Evolutionary conservation across 805 yeast species (phyloP).

Genomic region (Lipomyces anomalus): DNA sequence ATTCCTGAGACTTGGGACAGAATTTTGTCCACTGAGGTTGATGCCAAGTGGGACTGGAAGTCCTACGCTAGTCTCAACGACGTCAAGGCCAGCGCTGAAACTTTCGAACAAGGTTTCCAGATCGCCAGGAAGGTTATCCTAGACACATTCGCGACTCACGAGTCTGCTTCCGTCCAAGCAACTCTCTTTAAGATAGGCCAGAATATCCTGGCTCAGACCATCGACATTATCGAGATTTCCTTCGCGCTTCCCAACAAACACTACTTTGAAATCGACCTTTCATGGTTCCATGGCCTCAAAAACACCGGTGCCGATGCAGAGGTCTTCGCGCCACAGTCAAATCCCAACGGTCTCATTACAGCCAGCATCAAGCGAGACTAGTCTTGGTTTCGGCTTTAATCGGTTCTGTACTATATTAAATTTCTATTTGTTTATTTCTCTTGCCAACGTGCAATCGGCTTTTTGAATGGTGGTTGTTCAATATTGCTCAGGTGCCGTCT

Average conservation of each 20-base stretch:
- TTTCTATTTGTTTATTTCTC: no score
- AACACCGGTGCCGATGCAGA: conserved; percentile 60
- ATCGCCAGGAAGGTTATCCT: conserved; percentile 64
- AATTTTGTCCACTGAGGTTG: conserved; percentile 76
- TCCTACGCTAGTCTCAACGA: conserved; percentile 35
- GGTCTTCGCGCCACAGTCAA: conserved; percentile 78
- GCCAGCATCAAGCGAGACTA: conserved; percentile 73
- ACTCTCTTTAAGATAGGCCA: conserved; percentile 92
- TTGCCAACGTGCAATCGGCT: no score
- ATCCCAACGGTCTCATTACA: conserved; percentile 89
- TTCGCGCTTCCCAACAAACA: conserved; percentile 89
- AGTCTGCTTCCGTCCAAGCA: conserved; percentile 93
- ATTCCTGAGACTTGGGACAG: conserved; percentile 78
- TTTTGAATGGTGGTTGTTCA: no score
- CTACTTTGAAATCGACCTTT: conserved; percentile 71
- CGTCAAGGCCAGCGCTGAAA: conserved; percentile 51
- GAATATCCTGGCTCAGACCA: conserved; percentile 55
- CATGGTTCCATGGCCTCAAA: conserved; percentile 74
- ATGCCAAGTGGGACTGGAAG: conserved; percentile 34
- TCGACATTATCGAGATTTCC: conserved; percentile 56
- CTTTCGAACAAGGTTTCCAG: conserved; percentile 61
- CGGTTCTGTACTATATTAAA: no score
- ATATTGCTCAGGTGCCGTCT: no score
- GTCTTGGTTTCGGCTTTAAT: conserved; percentile 54
- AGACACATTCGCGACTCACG: conserved; percentile 73